A percentile compares a stretch with the other conserved stretches of the same genome.
Evolutionary conservation across 2,329 filamentous ascomycete genomes (phyloP).

Genomic region (Aureobasidium sp.): DNA sequence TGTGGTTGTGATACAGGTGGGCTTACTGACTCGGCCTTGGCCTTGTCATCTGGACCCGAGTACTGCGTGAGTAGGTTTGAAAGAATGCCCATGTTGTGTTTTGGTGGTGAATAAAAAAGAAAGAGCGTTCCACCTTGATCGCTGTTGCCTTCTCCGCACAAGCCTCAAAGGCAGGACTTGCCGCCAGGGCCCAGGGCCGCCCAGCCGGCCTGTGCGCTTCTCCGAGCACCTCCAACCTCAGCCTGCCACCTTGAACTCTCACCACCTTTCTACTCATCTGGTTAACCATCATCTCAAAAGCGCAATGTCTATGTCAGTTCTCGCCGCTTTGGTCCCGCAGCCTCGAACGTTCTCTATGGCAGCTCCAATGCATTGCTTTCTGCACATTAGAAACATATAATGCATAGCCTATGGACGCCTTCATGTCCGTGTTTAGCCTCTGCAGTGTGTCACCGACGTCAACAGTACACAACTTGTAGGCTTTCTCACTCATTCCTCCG

Average conservation of each 20-base stretch:
- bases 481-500: background rate
- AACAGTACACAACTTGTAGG: background rate
- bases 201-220: background rate
- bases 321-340: background rate
- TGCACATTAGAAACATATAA: background rate
- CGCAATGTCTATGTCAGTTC: background rate
- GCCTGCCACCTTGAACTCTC: background rate
- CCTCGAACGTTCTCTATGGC: background rate
- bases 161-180: background rate
- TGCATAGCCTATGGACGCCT: background rate
- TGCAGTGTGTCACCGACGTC: background rate
- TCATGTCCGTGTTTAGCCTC: background rate
- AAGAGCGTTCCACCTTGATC: conserved; percentile 1
- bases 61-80: background rate
- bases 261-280: too few species aligned
- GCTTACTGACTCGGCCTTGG: background rate
- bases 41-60: background rate
- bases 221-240: background rate
- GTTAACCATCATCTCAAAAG: background rate
- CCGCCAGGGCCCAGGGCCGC: background rate
- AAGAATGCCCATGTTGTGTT: conserved; percentile 7
- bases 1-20: background rate
- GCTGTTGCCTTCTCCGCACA: background rate
- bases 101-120: background rate
- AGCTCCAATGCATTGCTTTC: background rate